A percentile compares a stretch with the other conserved stretches of the same genome.
These are phyloP conservation scores for Colletotrichum sp. DNA, from an alignment of 2,329 filamentous ascomycete genomes.

Conservation along the genomic window DNA sequence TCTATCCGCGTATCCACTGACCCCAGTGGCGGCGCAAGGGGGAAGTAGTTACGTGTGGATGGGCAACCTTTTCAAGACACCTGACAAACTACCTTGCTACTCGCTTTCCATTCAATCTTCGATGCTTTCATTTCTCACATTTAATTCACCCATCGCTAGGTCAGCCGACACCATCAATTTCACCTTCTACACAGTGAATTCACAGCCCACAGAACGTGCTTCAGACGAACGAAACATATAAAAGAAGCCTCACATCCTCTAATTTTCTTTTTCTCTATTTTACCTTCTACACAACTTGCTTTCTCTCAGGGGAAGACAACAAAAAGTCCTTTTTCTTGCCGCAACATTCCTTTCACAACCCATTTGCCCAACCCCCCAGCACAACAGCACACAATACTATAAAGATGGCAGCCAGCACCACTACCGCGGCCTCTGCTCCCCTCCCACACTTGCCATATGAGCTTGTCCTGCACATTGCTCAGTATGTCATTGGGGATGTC, in stretches of 20 bases:
- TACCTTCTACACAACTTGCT: not conserved
- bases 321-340: not conserved
- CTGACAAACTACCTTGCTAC: not conserved
- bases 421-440: not conserved
- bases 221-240: not conserved
- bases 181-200: not conserved
- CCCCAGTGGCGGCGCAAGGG: not conserved
- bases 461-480: not conserved
- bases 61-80: not conserved
- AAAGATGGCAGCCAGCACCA: not conserved
- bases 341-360: not conserved
- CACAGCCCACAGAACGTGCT: not conserved
- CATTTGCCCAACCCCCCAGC: not conserved
- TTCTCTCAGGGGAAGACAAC: not conserved
- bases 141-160: not conserved
- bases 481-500: not conserved
- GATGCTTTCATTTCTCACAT: not conserved
- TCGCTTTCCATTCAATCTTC: not conserved
- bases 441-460: not conserved
- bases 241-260: not conserved
- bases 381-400: not conserved
- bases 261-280: not conserved
- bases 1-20: not conserved
- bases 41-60: not conserved
- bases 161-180: not conserved